Base-by-base conservation (phyloP, 31 red algal genomes). In the Odonthalia washingtoniensis region DNA sequence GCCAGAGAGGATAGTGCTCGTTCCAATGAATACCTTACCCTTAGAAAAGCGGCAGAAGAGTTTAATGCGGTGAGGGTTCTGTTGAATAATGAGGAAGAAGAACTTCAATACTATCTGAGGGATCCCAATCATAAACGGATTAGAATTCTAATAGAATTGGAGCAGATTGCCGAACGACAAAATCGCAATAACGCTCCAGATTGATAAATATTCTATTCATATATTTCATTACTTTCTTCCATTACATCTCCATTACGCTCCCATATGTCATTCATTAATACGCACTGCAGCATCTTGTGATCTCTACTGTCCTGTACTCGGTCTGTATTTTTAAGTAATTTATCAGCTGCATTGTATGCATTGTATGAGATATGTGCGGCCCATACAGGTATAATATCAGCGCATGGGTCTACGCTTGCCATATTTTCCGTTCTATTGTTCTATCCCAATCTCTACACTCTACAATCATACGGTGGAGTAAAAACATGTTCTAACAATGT, bases 381-480 rank as follows among this genome's bases (percentile, higher is more conserved):
- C 9, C 49, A 21, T 14, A 57, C 49, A 21, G 49, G 49, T 21
- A 57, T 21, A 57, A 57, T 21, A 14, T 57, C 49, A 21, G 49
- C 49, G 9, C 9, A 57, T 14, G 49, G 9, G 21, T 57, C 49
- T 9, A 57, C 12, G 21, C 49, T 57, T 21, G 21, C 49, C 9
- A 57, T 57, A 57, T 57, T 57, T 57, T 57, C 21, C 49, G 49
- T 57, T 57, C 49, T 21, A 57, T 57, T 9, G 12, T 57, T 14
- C 49, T 21, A 57, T 57, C 49, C 21, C 21, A 21, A 57, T 57
- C 49, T 9, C 49, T 9, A 21, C 21, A 57, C 49, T 57, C 49
- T 57, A 70, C 66, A 70, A 70, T 70, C 66, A 70, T 70, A 70
- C 28, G 9, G 9, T 70, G 66, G 9, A 70, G 28, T 6, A 70